Conservation (phyloP, 192 early-diverging fungal genomes). For the Entomortierella parvispora region DNA sequence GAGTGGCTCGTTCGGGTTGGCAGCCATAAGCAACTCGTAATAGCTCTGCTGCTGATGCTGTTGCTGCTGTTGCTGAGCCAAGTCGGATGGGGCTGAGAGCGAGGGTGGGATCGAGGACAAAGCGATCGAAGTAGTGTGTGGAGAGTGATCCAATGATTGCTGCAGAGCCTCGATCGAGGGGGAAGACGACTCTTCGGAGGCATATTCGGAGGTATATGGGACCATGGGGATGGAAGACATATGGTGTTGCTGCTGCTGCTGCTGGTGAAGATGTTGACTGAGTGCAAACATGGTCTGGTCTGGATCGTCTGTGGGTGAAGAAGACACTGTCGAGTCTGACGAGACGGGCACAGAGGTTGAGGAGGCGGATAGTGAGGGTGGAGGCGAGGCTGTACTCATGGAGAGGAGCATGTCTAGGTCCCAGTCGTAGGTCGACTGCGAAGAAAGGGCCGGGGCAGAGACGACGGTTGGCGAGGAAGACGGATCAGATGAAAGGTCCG, state of each 20-base stretch:
- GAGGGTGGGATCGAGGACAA: slow-evolving; percentile 12
- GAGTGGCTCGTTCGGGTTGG: slow-evolving; percentile 43
- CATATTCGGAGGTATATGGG: slow-evolving; percentile 5
- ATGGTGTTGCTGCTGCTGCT: background rate
- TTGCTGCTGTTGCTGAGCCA: slow-evolving; percentile 9
- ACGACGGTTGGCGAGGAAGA: background rate
- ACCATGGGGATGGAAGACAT: slow-evolving; percentile 40
- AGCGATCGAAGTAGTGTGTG: background rate
- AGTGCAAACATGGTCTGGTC: slow-evolving; percentile 24
- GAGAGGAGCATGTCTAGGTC: slow-evolving; percentile 35
- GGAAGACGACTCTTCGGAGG: background rate
- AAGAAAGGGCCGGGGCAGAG: background rate
- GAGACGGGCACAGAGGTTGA: background rate
- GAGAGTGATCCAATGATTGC: background rate
- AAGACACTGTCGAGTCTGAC: background rate
- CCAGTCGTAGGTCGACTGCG: slow-evolving; percentile 23
- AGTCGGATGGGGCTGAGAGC: slow-evolving; percentile 1
- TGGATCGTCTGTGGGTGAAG: background rate
- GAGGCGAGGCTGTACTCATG: slow-evolving; percentile 12
- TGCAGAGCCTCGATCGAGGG: slow-evolving; percentile 2
- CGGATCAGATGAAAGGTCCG: background rate
- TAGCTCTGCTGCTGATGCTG: slow-evolving; percentile 22
- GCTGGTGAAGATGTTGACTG: slow-evolving; percentile 8
- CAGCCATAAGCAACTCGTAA: slow-evolving; percentile 42
- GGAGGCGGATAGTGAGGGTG: background rate